Evolutionary conservation across 129 eudicot species (phyloP).

Genomic region (Lactuca sativa): DNA sequence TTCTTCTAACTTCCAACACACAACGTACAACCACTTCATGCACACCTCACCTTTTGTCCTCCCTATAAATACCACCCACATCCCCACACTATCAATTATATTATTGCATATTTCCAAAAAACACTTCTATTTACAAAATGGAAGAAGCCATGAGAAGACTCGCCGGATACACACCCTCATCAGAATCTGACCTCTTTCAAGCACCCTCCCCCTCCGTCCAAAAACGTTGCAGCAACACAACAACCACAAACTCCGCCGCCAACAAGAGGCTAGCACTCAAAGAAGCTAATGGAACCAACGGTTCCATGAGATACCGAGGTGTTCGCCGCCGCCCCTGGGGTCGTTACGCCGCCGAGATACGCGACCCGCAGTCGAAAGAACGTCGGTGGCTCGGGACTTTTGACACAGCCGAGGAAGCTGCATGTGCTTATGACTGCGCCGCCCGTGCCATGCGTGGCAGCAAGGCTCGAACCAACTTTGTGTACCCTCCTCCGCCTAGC

Average conservation of each 20-base stretch:
- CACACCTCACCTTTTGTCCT: constrained; percentile 2
- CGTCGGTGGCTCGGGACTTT: constrained; percentile 96
- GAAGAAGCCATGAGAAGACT: constrained; percentile 68
- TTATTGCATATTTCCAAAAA: neutral
- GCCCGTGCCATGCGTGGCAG: constrained; percentile 91
- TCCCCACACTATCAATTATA: neutral
- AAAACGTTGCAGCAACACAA: constrained; percentile 14
- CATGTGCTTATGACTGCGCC: constrained; percentile 91
- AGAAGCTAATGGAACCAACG: constrained; percentile 27
- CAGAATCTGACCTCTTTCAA: constrained; percentile 29
- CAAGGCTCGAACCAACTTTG: constrained; percentile 85
- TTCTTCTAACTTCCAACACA: neutral
- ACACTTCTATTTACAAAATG: constrained; percentile 23
- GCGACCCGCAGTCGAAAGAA: constrained; percentile 90
- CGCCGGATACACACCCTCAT: constrained; percentile 39
- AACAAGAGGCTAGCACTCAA: constrained; percentile 44
- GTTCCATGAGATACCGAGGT: constrained; percentile 71
- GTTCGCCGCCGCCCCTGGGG: constrained; percentile 99
- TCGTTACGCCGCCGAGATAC: constrained; percentile 91
- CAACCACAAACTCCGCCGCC: constrained; percentile 31
- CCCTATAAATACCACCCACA: constrained; percentile 27
- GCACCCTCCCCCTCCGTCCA: constrained; percentile 19
- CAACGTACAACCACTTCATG: constrained; percentile 20
- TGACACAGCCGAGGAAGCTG: constrained; percentile 98
- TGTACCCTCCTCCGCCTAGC: constrained; percentile 41